phyloP scores from a whole-genome alignment of 768 basidiomycete genomes.

The Leccinum imitatum region DNA sequence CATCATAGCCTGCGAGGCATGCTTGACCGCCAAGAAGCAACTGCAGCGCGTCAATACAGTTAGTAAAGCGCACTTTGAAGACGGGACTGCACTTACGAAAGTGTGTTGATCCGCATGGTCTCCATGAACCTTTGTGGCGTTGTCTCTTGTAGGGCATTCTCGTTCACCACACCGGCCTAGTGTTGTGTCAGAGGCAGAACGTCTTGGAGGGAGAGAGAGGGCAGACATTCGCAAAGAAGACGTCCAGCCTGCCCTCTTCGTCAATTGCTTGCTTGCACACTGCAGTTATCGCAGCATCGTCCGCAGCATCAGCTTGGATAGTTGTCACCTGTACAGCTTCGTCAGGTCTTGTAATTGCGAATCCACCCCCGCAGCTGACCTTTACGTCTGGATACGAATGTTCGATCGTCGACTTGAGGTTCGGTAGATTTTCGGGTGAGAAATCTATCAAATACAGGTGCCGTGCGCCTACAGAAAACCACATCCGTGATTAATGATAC shows the following conservation, averaged over 20 bases:
- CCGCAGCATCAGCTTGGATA: slow-evolving; percentile 80
- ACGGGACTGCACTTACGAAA: slow-evolving; percentile 44
- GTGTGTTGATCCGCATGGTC: slow-evolving; percentile 70
- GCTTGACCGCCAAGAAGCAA: slow-evolving; percentile 86
- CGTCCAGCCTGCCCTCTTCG: slow-evolving; percentile 85
- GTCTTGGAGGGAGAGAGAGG: neutral
- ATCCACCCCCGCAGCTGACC: slow-evolving; percentile 38
- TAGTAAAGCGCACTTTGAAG: slow-evolving; percentile 4
- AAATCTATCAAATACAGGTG: slow-evolving; percentile 80
- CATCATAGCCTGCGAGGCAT: slow-evolving; percentile 82
- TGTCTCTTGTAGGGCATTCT: slow-evolving; percentile 47
- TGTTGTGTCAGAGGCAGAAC: slow-evolving; percentile 3
- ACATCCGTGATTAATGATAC: slow-evolving; percentile 6
- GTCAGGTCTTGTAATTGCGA: slow-evolving; percentile 12
- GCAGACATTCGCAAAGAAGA: slow-evolving; percentile 92
- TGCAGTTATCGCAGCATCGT: slow-evolving; percentile 63
- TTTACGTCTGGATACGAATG: slow-evolving; percentile 74
- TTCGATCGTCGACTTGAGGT: slow-evolving; percentile 68
- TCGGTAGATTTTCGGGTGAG: slow-evolving; percentile 62
- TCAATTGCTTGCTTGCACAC: slow-evolving; percentile 70
- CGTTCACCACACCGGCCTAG: slow-evolving; percentile 67
- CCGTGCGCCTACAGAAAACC: slow-evolving; percentile 53
- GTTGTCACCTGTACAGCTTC: slow-evolving; percentile 65
- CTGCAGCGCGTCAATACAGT: slow-evolving; percentile 38
- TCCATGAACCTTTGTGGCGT: slow-evolving; percentile 70